Evolutionary conservation across 305 asterid genomes (phyloP).

Genomic region (Stenogyne calaminthoides): DNA sequence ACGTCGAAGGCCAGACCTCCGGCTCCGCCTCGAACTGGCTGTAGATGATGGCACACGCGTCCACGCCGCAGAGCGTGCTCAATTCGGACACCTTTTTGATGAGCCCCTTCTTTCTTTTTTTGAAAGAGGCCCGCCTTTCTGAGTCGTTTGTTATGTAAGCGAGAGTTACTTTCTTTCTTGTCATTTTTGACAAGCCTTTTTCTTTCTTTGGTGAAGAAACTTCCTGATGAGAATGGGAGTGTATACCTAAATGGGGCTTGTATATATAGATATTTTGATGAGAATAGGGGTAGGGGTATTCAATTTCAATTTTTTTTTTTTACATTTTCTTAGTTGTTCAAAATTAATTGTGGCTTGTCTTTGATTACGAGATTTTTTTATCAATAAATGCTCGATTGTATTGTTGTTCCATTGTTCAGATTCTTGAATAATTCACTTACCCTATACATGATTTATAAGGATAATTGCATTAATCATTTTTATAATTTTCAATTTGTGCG

Average conservation of each 20-base stretch:
- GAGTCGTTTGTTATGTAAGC: constrained; percentile 42
- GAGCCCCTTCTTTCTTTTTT: constrained; percentile 48
- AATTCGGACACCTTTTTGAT: constrained; percentile 46
- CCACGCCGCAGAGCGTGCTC: constrained; percentile 45
- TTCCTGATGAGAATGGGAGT: not conserved
- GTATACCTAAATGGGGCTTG: too few species aligned
- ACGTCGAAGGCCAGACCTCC: constrained; percentile 40
- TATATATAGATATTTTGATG: not conserved
- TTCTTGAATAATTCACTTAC: constrained; percentile 16
- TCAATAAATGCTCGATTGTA: constrained; percentile 6
- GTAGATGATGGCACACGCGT: constrained; percentile 42
- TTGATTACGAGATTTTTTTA: not conserved
- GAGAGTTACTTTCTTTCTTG: constrained; percentile 41
- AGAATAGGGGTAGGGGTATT: not conserved
- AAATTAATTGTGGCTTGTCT: not conserved
- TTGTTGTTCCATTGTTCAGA: constrained; percentile 6
- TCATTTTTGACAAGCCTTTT: constrained; percentile 20
- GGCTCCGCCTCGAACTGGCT: constrained; percentile 38
- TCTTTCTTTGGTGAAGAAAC: not conserved
- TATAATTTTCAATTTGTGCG: not conserved
- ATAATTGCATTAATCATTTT: not conserved
- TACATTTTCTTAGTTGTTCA: constrained; percentile 17
- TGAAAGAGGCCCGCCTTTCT: constrained; percentile 41
- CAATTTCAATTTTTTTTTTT: not conserved
- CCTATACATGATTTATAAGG: constrained; percentile 5